Evolutionary conservation across 2,329 filamentous ascomycete genomes (phyloP).

Genomic region (Trichoderma cornu-damae): DNA sequence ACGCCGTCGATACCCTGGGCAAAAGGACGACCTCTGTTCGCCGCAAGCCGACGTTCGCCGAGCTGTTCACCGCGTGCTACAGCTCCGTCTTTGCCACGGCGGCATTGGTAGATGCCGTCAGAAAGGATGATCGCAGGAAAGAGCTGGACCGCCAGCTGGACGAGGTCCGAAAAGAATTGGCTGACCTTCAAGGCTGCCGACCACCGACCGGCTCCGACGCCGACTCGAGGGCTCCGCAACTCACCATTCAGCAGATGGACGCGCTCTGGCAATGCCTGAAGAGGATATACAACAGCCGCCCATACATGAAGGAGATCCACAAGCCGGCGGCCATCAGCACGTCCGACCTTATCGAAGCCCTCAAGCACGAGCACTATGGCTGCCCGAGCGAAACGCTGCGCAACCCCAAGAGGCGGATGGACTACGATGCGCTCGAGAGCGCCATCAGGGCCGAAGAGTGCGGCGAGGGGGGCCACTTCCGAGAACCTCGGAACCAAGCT

Average conservation of each 20-base stretch:
- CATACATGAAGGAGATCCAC: slow-evolving; percentile 35
- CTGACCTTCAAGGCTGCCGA: slow-evolving; percentile 30
- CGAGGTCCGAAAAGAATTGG: slow-evolving; percentile 46
- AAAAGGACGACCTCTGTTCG: slow-evolving; percentile 48
- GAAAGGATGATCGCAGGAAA: slow-evolving; percentile 52
- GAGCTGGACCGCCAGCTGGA: slow-evolving; percentile 59
- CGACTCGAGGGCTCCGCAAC: slow-evolving; percentile 16
- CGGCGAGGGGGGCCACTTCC: slow-evolving; percentile 21
- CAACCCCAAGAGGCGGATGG: slow-evolving; percentile 21
- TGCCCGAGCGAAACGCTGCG: slow-evolving; percentile 24
- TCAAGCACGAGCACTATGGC: slow-evolving; percentile 30
- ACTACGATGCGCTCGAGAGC: slow-evolving; percentile 31
- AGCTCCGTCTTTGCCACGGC: slow-evolving; percentile 63
- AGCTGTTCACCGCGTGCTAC: slow-evolving; percentile 62
- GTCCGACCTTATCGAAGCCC: slow-evolving; percentile 27
- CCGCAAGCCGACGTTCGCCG: slow-evolving; percentile 46
- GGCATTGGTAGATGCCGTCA: slow-evolving; percentile 55
- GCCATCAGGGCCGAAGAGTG: slow-evolving; percentile 29
- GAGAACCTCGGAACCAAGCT: slow-evolving; percentile 24
- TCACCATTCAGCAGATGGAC: slow-evolving; percentile 30
- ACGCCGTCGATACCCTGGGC: slow-evolving; percentile 43
- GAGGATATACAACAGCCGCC: slow-evolving; percentile 29
- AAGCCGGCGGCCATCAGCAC: slow-evolving; percentile 28
- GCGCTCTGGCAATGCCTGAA: slow-evolving; percentile 31
- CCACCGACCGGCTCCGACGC: slow-evolving; percentile 26